phyloP scores from a whole-genome alignment of 2,329 filamentous ascomycete species.

The Lasiodiplodia citricola region DNA sequence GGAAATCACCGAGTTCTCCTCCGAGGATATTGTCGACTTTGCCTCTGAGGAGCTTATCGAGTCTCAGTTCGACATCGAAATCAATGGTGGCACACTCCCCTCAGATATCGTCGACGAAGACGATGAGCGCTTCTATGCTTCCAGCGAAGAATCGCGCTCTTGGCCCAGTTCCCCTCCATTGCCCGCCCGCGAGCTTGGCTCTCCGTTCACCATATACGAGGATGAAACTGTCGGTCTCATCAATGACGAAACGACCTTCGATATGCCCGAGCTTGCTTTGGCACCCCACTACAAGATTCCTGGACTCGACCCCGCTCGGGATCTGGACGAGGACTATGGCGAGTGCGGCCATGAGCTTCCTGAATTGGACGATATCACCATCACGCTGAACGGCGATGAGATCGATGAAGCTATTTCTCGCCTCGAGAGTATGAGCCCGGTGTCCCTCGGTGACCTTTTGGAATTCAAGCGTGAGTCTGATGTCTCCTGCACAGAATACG shows the following conservation, averaged over 20 bases:
- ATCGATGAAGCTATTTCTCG: not conserved
- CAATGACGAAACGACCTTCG: too few relatives aligned
- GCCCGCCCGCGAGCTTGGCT: not conserved
- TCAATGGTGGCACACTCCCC: too few relatives aligned
- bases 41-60: not conserved
- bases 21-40: not conserved
- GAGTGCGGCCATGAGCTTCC: not conserved
- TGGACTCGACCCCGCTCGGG: not conserved
- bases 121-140: not conserved
- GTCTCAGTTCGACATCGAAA: too few relatives aligned
- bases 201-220: too few relatives aligned
- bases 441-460: not conserved
- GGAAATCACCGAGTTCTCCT: not conserved
- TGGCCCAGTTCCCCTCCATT: not conserved
- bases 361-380: not conserved
- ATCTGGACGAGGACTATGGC: not conserved
- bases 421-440: not conserved
- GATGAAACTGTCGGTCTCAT: too few relatives aligned
- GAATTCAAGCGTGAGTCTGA: not conserved
- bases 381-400: not conserved
- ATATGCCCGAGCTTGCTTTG: too few relatives aligned
- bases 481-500: too few relatives aligned
- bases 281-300: not conserved
- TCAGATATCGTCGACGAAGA: not conserved
- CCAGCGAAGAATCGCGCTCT: not conserved